These are phyloP conservation scores for Nannochloris sp. DNA, from an alignment of 139 green algal genomes.

Conservation along the genomic window DNA sequence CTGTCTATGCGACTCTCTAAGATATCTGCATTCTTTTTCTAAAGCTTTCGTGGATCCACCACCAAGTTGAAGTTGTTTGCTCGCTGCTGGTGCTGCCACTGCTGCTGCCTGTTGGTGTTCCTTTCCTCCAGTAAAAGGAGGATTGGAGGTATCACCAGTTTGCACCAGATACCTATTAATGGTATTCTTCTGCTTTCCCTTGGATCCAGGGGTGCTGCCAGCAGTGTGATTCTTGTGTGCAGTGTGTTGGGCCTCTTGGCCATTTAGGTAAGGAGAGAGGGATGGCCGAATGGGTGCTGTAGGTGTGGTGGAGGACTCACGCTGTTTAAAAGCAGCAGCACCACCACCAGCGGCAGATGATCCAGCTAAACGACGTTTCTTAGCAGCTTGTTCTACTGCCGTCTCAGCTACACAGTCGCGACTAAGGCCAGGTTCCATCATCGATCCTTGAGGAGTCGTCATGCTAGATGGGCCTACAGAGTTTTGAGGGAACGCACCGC, in stretches of 20 bases:
- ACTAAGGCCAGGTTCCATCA: not conserved
- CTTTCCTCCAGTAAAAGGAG: no score
- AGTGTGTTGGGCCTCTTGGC: not conserved
- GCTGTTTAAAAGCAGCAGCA: not conserved
- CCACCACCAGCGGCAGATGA: no score
- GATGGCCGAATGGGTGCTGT: not conserved
- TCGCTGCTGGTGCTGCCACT: not conserved
- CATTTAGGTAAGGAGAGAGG: slow-evolving; percentile 10
- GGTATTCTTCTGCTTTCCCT: slow-evolving; percentile 26
- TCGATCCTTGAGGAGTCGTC: not conserved
- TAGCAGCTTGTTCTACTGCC: not conserved
- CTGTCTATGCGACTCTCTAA: slow-evolving; percentile 7
- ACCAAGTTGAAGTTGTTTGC: no score
- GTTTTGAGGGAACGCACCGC: not conserved
- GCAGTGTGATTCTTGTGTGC: not conserved
- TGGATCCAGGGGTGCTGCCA: slow-evolving; percentile 14
- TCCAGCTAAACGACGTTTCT: not conserved
- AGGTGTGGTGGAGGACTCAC: not conserved
- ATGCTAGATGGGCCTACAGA: not conserved
- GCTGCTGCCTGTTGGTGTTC: not conserved
- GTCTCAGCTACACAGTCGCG: not conserved
- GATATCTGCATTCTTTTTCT: not conserved
- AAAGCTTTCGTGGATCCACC: not conserved
- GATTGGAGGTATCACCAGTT: no score
- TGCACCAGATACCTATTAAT: slow-evolving; percentile 22